Evolutionary conservation across 352 stramenopile species (phyloP).

Genomic region (Phytophthora palmivora): DNA sequence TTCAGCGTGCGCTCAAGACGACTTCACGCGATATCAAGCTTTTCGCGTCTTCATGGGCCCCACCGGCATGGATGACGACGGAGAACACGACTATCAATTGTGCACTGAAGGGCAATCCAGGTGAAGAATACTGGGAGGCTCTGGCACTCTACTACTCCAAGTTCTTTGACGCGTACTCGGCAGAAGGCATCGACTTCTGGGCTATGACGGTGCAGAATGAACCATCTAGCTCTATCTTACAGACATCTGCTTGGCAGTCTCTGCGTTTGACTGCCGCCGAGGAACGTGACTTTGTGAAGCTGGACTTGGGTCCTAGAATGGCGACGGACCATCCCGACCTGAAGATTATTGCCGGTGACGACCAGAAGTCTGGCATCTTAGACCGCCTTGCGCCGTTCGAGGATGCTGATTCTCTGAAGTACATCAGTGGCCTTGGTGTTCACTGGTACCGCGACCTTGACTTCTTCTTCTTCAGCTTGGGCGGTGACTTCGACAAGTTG

Average conservation of each 20-base stretch:
- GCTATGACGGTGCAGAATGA: conserved; percentile 85
- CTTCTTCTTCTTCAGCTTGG: conserved; percentile 42
- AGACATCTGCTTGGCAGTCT: conserved; percentile 66
- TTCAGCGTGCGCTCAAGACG: conserved; percentile 59
- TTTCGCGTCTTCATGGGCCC: conserved; percentile 85
- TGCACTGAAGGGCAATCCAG: conserved; percentile 56
- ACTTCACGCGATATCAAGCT: conserved; percentile 60
- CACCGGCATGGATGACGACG: conserved; percentile 89
- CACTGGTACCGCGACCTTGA: conserved; percentile 87
- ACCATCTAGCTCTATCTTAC: conserved; percentile 38
- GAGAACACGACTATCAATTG: conserved; percentile 69
- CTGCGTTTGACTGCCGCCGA: conserved; percentile 47
- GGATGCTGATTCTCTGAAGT: conserved; percentile 60
- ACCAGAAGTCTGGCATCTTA: conserved; percentile 78
- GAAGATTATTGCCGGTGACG: conserved; percentile 86
- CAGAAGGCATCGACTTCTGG: conserved; percentile 74
- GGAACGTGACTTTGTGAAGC: conserved; percentile 77
- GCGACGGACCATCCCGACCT: conserved; percentile 72
- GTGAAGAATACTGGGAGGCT: conserved; percentile 73
- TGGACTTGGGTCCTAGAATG: conserved; percentile 77
- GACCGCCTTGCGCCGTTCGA: conserved; percentile 51
- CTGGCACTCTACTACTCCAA: conserved; percentile 90
- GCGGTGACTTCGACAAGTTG: conserved; percentile 55
- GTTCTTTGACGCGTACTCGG: conserved; percentile 86
- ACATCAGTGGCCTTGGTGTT: conserved; percentile 81